Base-by-base conservation (phyloP, 179 eudicot genomes). In the Vitellaria paradoxa region DNA sequence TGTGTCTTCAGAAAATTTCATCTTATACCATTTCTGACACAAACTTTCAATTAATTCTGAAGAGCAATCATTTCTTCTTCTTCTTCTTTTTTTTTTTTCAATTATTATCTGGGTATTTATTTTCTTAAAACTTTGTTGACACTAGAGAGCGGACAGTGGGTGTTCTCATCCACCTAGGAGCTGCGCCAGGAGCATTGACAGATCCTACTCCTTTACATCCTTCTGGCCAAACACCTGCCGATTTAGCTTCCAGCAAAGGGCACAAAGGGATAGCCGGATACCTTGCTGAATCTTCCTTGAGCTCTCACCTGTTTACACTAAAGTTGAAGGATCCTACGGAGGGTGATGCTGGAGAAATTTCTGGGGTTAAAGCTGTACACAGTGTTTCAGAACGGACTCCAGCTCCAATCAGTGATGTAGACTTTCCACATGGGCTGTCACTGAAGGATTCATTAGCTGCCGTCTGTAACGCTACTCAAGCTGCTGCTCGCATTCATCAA, bases 401-500 rank as follows among this genome's bases (percentile, higher is more conserved):
- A 64, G 86, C 86, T 64, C 87, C 90, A 65, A 63, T 67, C 77
- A 79, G 76, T 70, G 86, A 82, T 77, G 91, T 86, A 52, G 93
- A 87, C 61, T 76, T 97, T 62, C 37, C 37, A 30, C 37, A 30
- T 30, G 37, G 37, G 2, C 37, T 30, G 37, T 30, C 37, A 30
- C 20, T 92, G 67, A 92, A 94, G 89, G 94, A 94, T 80, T 91
- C 98, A 1, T 73, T 94, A 72, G 96, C 92, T 63, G 98, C 97
- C 79, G 89, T 94, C 66, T 84, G 92, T 78, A 92, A 92, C 83
- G 98, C 98, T 66, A 83, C 96, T 74, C 96, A 92, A 85, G 98
- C 96, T 80, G 96, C 93, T 73, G 94, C 91, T 56, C 96, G 93
- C 72, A 94, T 94, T 76, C 97, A 92, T 80, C 92, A 94, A 84